Evolutionary conservation across 2,329 filamentous ascomycete species (phyloP).

Genomic region (Bipolaris bicolor): DNA sequence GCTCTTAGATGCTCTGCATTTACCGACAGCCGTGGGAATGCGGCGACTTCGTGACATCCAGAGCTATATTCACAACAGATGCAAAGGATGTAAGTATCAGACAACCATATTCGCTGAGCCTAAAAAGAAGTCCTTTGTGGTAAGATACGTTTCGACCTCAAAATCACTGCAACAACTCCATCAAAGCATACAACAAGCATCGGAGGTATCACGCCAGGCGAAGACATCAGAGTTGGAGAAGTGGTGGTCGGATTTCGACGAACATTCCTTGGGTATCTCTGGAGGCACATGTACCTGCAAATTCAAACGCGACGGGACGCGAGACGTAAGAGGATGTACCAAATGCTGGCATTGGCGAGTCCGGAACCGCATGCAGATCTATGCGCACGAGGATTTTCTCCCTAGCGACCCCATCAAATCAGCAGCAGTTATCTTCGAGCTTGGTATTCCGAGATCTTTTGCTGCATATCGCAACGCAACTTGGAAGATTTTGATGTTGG

Average conservation of each 20-base stretch:
- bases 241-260: slow-evolving; percentile 45
- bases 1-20: slow-evolving; percentile 61
- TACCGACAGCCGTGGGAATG: slow-evolving; percentile 57
- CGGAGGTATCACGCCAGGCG: slow-evolving; percentile 25
- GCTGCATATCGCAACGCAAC: slow-evolving; percentile 58
- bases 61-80: slow-evolving; percentile 53
- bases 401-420: slow-evolving; percentile 44
- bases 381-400: slow-evolving; percentile 57
- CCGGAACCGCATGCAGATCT: slow-evolving; percentile 52
- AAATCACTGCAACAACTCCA: slow-evolving; percentile 34
- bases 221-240: slow-evolving; percentile 49
- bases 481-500: slow-evolving; percentile 55
- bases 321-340: slow-evolving; percentile 44
- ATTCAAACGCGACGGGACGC: slow-evolving; percentile 16
- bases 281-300: slow-evolving; percentile 38
- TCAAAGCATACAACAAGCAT: slow-evolving; percentile 40
- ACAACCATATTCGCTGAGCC: slow-evolving; percentile 57
- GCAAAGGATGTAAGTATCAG: slow-evolving; percentile 18
- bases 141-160: slow-evolving; percentile 49
- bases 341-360: slow-evolving; percentile 50
- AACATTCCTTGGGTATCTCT: slow-evolving; percentile 45
- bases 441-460: slow-evolving; percentile 53
- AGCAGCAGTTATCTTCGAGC: slow-evolving; percentile 58
- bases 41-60: slow-evolving; percentile 58
- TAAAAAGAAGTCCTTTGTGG: slow-evolving; percentile 51